Evolutionary conservation across 2,329 filamentous ascomycete species (phyloP).

Genomic region (Tolypocladium endophyticum): DNA sequence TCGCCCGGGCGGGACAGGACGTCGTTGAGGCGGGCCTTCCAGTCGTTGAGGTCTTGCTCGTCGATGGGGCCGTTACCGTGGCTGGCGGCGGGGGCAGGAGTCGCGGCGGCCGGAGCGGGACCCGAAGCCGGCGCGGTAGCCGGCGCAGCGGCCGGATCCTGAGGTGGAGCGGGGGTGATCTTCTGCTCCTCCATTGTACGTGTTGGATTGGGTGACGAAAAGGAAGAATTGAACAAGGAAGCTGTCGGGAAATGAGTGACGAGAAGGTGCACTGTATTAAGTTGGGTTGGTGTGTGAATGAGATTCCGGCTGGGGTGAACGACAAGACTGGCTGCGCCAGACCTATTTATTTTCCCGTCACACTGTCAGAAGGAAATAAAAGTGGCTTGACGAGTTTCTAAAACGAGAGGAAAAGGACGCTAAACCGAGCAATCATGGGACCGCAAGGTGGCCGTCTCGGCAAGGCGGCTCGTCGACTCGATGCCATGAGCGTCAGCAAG

Average conservation of each 20-base stretch:
- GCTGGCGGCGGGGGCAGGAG: neutral
- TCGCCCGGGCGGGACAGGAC: slow-evolving; percentile 30
- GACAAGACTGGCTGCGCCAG: neutral
- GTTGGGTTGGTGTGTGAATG: neutral
- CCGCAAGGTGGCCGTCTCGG: neutral
- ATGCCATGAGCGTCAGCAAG: neutral
- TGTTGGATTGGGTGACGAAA: neutral
- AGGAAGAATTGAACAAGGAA: too few relatives aligned
- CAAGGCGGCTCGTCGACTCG: neutral
- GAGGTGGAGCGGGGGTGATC: neutral
- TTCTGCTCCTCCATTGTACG: neutral
- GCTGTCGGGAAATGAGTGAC: neutral
- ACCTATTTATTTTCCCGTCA: neutral
- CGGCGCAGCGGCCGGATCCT: slow-evolving; percentile 18
- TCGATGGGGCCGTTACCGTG: slow-evolving; percentile 24
- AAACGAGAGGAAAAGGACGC: neutral
- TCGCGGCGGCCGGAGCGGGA: slow-evolving; percentile 6
- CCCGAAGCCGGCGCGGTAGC: slow-evolving; percentile 27
- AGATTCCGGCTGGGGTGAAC: neutral
- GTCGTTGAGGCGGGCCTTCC: slow-evolving; percentile 32
- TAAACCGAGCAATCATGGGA: neutral
- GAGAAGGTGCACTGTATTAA: neutral
- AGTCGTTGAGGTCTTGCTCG: slow-evolving; percentile 31
- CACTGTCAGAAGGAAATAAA: neutral
- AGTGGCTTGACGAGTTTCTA: neutral